Evolutionary conservation across 2,329 filamentous ascomycete species (phyloP).

Genomic region (Talaromyces sp.): DNA sequence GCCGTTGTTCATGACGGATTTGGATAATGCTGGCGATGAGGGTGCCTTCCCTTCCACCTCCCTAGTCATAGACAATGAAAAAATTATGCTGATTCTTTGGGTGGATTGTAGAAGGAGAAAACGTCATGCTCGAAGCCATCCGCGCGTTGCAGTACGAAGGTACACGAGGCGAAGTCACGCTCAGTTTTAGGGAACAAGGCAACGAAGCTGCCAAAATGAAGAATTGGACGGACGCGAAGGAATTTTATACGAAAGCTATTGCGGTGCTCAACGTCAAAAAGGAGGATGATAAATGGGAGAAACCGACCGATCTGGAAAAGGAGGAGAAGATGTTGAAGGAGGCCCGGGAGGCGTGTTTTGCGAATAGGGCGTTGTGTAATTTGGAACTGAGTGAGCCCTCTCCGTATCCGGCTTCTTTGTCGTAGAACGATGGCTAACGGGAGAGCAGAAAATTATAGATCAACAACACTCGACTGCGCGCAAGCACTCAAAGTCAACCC

Average conservation of each 20-base stretch:
- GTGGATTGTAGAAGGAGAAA: conserved; percentile 59
- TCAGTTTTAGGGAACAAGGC: conserved; percentile 85
- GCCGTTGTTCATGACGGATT: conserved; percentile 93
- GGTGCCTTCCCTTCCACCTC: conserved; percentile 46
- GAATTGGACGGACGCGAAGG: conserved; percentile 77
- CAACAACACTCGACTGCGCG: conserved; percentile 81
- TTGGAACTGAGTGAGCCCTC: conserved; percentile 66
- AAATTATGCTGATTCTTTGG: conserved; percentile 11
- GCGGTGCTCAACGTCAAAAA: conserved; percentile 57
- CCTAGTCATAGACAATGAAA: too few species aligned
- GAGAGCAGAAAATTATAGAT: conserved; percentile 74
- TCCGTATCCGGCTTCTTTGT: conserved; percentile 21
- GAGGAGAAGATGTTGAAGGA: conserved; percentile 62
- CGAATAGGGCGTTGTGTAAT: conserved; percentile 88
- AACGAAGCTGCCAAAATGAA: conserved; percentile 80
- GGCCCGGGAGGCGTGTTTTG: conserved; percentile 72
- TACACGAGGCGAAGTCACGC: conserved; percentile 75
- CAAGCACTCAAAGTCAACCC: conserved; percentile 75
- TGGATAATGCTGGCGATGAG: conserved; percentile 62
- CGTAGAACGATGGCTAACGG: not conserved
- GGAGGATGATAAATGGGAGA: conserved; percentile 59
- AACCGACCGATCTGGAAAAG: conserved; percentile 54
- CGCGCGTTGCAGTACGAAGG: conserved; percentile 92
- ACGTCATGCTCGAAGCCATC: conserved; percentile 79
- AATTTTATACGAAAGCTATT: conserved; percentile 89